Conservation (phyloP, 441 rosid genomes). For the Lagerstroemia fauriei region DNA sequence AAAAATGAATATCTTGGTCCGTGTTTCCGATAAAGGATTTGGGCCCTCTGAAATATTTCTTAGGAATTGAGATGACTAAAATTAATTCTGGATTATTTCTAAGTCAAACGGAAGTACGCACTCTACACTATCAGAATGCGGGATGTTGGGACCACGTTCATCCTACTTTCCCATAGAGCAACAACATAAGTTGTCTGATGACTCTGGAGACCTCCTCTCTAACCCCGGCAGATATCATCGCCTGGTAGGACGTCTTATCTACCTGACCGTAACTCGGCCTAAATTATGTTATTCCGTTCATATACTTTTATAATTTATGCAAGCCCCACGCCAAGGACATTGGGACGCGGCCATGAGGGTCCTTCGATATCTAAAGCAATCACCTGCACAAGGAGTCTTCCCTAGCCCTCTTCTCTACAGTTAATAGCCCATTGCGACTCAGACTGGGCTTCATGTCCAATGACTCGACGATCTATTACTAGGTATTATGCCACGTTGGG, state of each 20-base stretch:
- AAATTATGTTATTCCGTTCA: neutral
- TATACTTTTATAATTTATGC: slow-evolving; percentile 6
- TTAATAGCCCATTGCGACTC: slow-evolving; percentile 4
- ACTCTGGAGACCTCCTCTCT: neutral
- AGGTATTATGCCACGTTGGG: neutral
- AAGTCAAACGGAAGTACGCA: neutral
- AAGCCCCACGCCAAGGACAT: neutral
- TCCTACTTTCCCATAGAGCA: slow-evolving; percentile 1
- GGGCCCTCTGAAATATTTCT: neutral
- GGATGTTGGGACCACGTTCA: neutral
- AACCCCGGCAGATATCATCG: neutral
- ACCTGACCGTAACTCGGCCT: slow-evolving; percentile 16
- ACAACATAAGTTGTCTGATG: neutral
- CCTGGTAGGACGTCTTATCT: slow-evolving; percentile 9
- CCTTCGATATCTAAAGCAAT: neutral
- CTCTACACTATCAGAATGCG: neutral
- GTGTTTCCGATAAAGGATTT: slow-evolving; percentile 24
- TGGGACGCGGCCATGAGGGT: neutral
- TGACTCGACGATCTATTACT: neutral
- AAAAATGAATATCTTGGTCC: neutral
- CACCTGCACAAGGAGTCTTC: neutral
- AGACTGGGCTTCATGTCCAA: slow-evolving; percentile 6
- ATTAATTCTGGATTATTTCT: neutral
- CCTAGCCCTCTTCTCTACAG: neutral
- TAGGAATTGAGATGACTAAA: slow-evolving; percentile 18